Evolutionary conservation across 1,284 basidiomycete species (phyloP), one percentile per base, ranked within the genome.

Genomic region (Irpex sp.): DNA sequence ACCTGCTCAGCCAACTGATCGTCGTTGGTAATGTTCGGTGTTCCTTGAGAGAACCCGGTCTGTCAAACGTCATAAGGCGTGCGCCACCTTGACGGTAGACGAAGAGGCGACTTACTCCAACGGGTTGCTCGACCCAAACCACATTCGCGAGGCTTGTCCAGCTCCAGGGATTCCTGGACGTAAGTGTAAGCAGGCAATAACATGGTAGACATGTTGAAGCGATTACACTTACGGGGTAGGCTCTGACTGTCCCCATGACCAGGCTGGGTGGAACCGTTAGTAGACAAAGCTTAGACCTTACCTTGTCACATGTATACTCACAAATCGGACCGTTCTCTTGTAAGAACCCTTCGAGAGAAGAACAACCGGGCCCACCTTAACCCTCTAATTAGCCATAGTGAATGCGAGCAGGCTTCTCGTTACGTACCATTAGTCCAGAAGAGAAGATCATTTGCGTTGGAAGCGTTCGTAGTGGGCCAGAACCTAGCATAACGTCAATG

Each of bases 221-320:
- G 9, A 7, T 4, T 5, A 35, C 28, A 65, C 74, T 51, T 65
- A 78, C 76, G 74, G 75, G 6, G 79, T 82, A 18, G 82, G 81
- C 62, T 73, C 76, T 2, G 81, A 66, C 68, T 83, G 82, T 37
- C 82, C 82, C 81, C 81, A 83, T 16, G 79, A 80, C 82, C 81
- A 83, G 19, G 80, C 80, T 82, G 33, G n/a, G 60, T 8, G 9
- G 53, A 16, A 53, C 14, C 45, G 57, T 33, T 53, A 58, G 49
- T 53, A 10, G 35, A 28, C 45, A 54, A 10, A 51, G 1, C 53
- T 35, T 23, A 35, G 16, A 3, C 8, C n/a, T 35, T 19, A 1
- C 18, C 42, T 14, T 37, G 12, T 23, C 12, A 33, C 28, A 33
- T 33, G 28, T 33, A 1, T 33, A 66, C 71, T 54, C 58, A 75